phyloP scores from a whole-genome alignment of 345 rosid genomes.

The Capsella bursapastoris region DNA sequence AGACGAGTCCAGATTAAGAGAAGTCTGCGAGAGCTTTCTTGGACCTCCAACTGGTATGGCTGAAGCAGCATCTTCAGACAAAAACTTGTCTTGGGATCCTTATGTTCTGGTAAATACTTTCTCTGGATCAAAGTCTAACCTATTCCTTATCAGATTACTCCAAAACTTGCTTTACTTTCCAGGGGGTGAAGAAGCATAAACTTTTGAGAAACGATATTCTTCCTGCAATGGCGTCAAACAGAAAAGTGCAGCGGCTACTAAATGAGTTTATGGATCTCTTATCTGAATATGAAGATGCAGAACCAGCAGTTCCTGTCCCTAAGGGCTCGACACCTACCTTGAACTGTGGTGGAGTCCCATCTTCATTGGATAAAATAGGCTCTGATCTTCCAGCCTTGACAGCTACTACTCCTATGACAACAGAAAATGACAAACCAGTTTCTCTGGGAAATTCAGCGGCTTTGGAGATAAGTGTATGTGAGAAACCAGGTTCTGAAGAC shows the following conservation, averaged over 20 bases:
- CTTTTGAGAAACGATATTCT: constrained; percentile 87
- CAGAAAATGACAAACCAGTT: constrained; percentile 35
- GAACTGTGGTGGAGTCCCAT: constrained; percentile 35
- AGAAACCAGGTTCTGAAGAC: constrained; percentile 28
- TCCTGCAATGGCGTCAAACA: constrained; percentile 95
- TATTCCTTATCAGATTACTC: neutral
- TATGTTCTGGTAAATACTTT: constrained; percentile 70
- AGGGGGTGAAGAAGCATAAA: constrained; percentile 96
- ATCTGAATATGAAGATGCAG: constrained; percentile 72
- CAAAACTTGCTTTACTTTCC: constrained; percentile 29
- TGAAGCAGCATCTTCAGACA: constrained; percentile 57
- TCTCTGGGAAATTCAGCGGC: constrained; percentile 22
- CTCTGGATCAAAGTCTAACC: constrained; percentile 7
- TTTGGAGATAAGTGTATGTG: constrained; percentile 10
- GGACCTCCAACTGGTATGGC: constrained; percentile 97
- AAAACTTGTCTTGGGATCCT: constrained; percentile 84
- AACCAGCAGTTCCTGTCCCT: constrained; percentile 33
- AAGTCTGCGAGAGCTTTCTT: constrained; percentile 91
- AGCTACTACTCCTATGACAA: constrained; percentile 33
- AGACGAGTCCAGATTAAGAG: constrained; percentile 93
- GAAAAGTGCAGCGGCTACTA: constrained; percentile 95
- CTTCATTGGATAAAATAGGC: constrained; percentile 41
- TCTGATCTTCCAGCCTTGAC: constrained; percentile 35
- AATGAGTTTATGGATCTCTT: constrained; percentile 93
- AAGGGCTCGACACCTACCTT: constrained; percentile 24